A percentile compares a stretch with the other conserved stretches of the same genome.
Conservation (phyloP, 148 eudicot species). For the Cornus suecica region DNA sequence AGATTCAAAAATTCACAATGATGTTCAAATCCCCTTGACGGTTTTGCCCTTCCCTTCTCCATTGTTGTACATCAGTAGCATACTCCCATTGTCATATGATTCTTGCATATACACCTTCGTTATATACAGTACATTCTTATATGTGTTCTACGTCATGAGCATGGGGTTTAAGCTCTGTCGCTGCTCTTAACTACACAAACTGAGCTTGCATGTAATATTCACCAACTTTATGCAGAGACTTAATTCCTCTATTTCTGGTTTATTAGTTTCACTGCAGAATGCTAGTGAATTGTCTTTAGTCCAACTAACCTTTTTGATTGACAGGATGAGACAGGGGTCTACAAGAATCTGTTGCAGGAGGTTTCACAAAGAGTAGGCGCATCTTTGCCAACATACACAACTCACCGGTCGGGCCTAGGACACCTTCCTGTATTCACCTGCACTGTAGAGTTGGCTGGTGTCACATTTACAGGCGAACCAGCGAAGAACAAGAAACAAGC, state of each 20-base stretch:
- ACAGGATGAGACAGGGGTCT: constrained; percentile 65
- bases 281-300: neutral
- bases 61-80: too few relatives aligned
- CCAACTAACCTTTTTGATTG: neutral
- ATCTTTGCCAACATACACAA: constrained; percentile 45
- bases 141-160: too few relatives aligned
- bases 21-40: too few relatives aligned
- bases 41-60: too few relatives aligned
- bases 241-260: neutral
- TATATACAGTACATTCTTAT: too few relatives aligned
- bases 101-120: too few relatives aligned
- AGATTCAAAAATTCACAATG: too few relatives aligned
- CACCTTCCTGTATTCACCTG: constrained; percentile 50
- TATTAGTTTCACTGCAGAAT: neutral
- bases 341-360: constrained; percentile 62
- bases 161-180: too few relatives aligned
- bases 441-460: constrained; percentile 53
- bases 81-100: too few relatives aligned
- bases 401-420: constrained; percentile 46
- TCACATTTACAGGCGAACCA: constrained; percentile 53
- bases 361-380: constrained; percentile 62
- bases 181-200: too few relatives aligned
- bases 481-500: constrained; percentile 68
- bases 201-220: too few relatives aligned
- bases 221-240: too few relatives aligned